These are phyloP conservation scores for Musa beccarii DNA, from an alignment of 176 grass and related monocot species.

Conservation along the genomic window DNA sequence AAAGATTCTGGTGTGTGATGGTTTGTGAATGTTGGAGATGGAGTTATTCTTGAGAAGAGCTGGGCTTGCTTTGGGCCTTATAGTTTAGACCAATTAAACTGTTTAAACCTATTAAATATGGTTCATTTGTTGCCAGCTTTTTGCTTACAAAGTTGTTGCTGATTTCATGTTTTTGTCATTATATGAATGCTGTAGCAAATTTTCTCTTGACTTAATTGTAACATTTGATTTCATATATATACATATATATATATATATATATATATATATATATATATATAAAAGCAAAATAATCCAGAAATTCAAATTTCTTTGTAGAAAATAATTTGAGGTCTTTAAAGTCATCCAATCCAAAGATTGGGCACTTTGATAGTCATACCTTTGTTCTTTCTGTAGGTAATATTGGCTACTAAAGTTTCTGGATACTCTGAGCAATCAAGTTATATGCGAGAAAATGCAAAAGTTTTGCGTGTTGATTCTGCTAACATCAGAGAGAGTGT, in stretches of 20 bases:
- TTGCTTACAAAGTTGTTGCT: not conserved
- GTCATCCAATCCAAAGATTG: not conserved
- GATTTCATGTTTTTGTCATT: not conserved
- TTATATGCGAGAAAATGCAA: constrained; percentile 51
- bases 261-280: too few species aligned
- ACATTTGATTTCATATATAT: not conserved
- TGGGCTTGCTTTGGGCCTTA: too few species aligned
- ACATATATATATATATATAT: not conserved
- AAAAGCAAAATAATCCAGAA: not conserved
- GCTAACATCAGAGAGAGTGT: constrained; percentile 80
- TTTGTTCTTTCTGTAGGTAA: constrained; percentile 31
- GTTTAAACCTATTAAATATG: too few species aligned
- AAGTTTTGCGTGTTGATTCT: constrained; percentile 57
- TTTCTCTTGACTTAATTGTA: not conserved
- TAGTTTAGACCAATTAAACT: too few species aligned
- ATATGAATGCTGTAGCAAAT: not conserved
- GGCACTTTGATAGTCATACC: not conserved
- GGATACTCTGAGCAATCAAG: constrained; percentile 53
- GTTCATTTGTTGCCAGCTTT: too few species aligned
- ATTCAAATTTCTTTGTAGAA: not conserved
- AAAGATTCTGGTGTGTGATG: too few species aligned
- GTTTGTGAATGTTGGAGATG: too few species aligned
- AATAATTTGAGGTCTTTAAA: not conserved
- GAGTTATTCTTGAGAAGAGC: too few species aligned
- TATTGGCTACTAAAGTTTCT: constrained; percentile 83